Evolutionary conservation across 768 basidiomycete genomes (phyloP), one percentile per base, ranked within the genome.

Genomic region (Gloeopeniophorella convolvens): DNA sequence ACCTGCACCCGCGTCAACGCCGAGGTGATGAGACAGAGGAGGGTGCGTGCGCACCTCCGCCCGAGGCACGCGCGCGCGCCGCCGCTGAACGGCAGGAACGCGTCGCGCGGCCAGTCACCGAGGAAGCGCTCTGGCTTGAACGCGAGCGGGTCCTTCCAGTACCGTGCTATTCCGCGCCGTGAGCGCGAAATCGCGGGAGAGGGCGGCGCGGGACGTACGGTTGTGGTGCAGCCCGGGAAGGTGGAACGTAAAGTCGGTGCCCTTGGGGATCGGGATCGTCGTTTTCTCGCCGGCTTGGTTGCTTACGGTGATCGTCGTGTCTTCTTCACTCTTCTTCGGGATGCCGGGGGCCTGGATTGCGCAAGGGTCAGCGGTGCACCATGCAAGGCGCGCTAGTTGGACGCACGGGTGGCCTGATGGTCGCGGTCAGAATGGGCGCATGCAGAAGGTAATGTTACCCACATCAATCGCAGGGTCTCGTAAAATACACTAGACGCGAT

Each of bases 111-210:
- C 59, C 62, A 70, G 42, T 63, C 62, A 20, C 58, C 58, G 3
- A 68, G 45, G 54, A 70, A 70, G 23, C 70, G 58, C 30, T 62
- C 61, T 6, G 70, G 70, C 16, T 67, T 68, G 62, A 79, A 81
- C 6, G 57, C 57, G 28, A 73, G 54, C 3, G 79, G 78, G 36
- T 79, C 70, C 42, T 73, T 62, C 78, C 79, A 81, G 59, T 79
- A 79, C 30, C 71, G 70, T 23, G 78, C 79, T 79, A 51, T 16
- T 21, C 16, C 11, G 34, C 24, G 9, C 8, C n/a, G 5, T 50
- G 28, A 43, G 39, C 24, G 18, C 36, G 0, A 26, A 3, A 8
- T 10, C 9, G 15, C 3, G 3, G 9, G 20, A 31, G 30, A 15
- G 27, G 21, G 18, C 3, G 15, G 12, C 1, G n/a, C 8, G 13